Base-by-base conservation (phyloP, 768 basidiomycete genomes). In the Rhizopogon roseolus region DNA sequence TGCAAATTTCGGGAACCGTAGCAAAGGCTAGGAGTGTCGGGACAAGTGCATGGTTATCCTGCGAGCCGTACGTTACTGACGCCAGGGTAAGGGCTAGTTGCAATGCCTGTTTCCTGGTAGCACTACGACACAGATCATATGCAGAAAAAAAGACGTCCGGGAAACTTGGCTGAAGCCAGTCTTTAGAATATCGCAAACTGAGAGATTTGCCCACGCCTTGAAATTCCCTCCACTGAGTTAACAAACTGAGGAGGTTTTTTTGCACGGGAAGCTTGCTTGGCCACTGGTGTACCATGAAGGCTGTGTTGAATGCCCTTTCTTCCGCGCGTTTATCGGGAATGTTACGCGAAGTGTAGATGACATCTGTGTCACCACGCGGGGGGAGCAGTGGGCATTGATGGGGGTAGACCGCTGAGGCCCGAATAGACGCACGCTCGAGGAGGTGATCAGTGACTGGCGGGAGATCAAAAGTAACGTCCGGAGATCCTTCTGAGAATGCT, bases 11-110 rank as follows among this genome's bases (percentile, higher is more conserved):
- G 5, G 59, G 17, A 10, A 58, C 44, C 4, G 60, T 45, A 0
- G 57, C 60, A 50, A 74, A 70, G 1, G 76, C 66, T 11, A 77
- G 43, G 1, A 76, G 49, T 1, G 63, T 62, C 0, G 66, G 60
- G 16, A 71, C 56, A 36, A 70, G 60, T 5, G 54, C 52, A 2
- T 32, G 17, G 4, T 41, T 36, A 0, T 54, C 8, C 1, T 60
- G 39, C 1, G 64, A 66, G 3, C 49, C 45, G 56, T 71, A 74
- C 11, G 58, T 63, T 62, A 73, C 63, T 2, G 70, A 62, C 3
- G 70, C 58, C 5, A 74, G 57, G 4, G 65, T 61, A 44, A 75
- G 74, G 10, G 63, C 45, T 8, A 75, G 19, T 16, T 55, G 60
- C 14, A 29, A 61, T 51, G 57, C 58, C 41, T 64, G 54, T 10